Evolutionary conservation across 352 stramenopile genomes (phyloP).

Genomic region (Phytophthora sp.): DNA sequence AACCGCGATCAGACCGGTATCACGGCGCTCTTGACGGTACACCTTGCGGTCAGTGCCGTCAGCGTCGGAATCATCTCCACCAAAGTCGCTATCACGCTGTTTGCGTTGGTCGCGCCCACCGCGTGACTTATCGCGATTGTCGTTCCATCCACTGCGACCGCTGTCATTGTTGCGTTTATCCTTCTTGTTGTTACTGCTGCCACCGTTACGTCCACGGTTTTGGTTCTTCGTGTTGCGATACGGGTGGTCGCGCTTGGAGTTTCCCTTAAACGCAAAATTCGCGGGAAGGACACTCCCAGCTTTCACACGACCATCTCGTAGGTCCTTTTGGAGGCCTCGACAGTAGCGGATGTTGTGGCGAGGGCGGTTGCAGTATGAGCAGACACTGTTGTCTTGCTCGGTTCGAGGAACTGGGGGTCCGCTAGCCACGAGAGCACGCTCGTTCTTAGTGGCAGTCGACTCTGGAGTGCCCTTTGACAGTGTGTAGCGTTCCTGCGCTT

Average conservation of each 20-base stretch:
- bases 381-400: background rate
- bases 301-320: background rate
- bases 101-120: no score
- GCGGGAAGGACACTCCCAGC: background rate
- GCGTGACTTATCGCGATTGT: no score
- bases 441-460: background rate
- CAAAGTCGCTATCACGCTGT: background rate
- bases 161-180: background rate
- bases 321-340: background rate
- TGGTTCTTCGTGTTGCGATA: background rate
- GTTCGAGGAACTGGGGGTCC: background rate
- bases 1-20: conserved; percentile 11
- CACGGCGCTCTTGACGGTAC: background rate
- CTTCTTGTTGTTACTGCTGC: background rate
- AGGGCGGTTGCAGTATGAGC: background rate
- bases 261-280: background rate
- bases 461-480: background rate
- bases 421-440: background rate
- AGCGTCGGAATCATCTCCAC: background rate
- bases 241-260: background rate
- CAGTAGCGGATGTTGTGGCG: background rate
- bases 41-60: background rate
- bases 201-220: background rate
- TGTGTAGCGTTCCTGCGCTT: background rate
- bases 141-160: no score